Base-by-base conservation (phyloP, 345 rosid genomes). In the Eutrema japonicum region DNA sequence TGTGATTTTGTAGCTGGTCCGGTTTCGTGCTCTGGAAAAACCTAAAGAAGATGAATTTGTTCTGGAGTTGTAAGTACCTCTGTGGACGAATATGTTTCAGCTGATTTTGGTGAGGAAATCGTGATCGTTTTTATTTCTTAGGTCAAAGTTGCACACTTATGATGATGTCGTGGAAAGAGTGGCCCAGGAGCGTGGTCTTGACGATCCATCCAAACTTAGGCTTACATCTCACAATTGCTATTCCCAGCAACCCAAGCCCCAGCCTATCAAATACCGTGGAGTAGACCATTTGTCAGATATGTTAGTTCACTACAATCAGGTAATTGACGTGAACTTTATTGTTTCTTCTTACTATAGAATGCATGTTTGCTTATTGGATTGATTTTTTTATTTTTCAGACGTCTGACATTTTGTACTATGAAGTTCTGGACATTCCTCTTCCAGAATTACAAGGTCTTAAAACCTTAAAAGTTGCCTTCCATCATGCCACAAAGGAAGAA, bases 231-330 rank as follows among this genome's bases (percentile, higher is more conserved):
- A 92, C 84, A 95, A 95, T 82, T 95, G 99, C 85, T 88, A 95
- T 82, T 92, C 99, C 68, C 99, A 92, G 84, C 97, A 90, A 81
- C 98, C 99, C 61, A 95, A 95, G 85, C 99, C 99, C 46, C 93
- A 87, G 71, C 92, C 97, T 37, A 85, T 95, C 51, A 92, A 90
- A 76, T 95, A 86, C 80, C 86, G 88, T 62, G 99, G 99, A 70
- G 85, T 87, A 45, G 90, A 92, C 49, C 96, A 80, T 83, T 80
- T 92, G 76, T 86, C 92, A 32, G 97, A 92, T 77, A 95, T 95
- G 98, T 72, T 92, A 69, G 84, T 87, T 67, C 97, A 95, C 79
- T 87, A 90, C 81, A 92, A 95, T 78, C 98, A 95, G 94, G 98
- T 90, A 79, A 27, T 26, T 26, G 55, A 30, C 41, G 14, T 10